Percentiles rank a stretch among this genome's conserved stretches.
These are phyloP conservation scores for Puya raimondii DNA, from an alignment of 176 grass and related monocot genomes.

Conservation along the genomic window DNA sequence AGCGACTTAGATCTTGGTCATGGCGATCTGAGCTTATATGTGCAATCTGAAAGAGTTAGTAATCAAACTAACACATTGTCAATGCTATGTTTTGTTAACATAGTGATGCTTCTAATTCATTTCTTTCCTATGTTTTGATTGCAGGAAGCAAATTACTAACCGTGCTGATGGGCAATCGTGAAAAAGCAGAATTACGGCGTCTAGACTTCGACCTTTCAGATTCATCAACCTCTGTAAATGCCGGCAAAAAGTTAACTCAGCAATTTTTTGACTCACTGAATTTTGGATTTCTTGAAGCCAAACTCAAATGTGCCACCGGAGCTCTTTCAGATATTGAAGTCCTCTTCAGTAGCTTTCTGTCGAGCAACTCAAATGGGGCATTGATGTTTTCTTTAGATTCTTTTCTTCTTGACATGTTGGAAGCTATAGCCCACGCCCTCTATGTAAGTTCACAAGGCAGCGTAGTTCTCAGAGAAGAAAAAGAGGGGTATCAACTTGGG, in stretches of 20 bases:
- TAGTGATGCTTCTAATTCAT: no score
- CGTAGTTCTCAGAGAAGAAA: slow-evolving; percentile 24
- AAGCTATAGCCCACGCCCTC: slow-evolving; percentile 18
- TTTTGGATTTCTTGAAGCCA: slow-evolving; percentile 29
- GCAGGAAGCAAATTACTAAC: slow-evolving; percentile 32
- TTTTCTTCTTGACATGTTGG: slow-evolving; percentile 50
- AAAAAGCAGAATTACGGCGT: slow-evolving; percentile 40
- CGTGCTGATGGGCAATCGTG: slow-evolving; percentile 20
- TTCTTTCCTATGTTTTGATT: not conserved
- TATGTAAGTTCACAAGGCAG: not conserved
- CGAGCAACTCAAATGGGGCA: slow-evolving; percentile 2
- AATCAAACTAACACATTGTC: no score
- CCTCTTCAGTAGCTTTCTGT: slow-evolving; percentile 22
- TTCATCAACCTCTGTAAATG: slow-evolving; percentile 18
- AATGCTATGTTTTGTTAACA: no score
- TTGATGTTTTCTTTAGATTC: slow-evolving; percentile 17
- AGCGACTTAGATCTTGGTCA: no score
- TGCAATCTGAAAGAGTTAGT: no score
- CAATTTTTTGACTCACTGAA: slow-evolving; percentile 16
- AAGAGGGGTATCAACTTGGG: slow-evolving; percentile 20
- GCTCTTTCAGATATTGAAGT: slow-evolving; percentile 46
- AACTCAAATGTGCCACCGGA: slow-evolving; percentile 30
- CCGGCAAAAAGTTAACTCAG: slow-evolving; percentile 4
- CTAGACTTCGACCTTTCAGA: slow-evolving; percentile 33
- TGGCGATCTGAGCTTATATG: no score